Base-by-base conservation (phyloP, 2,329 filamentous ascomycete species). In the Cordyceps cicadae region DNA sequence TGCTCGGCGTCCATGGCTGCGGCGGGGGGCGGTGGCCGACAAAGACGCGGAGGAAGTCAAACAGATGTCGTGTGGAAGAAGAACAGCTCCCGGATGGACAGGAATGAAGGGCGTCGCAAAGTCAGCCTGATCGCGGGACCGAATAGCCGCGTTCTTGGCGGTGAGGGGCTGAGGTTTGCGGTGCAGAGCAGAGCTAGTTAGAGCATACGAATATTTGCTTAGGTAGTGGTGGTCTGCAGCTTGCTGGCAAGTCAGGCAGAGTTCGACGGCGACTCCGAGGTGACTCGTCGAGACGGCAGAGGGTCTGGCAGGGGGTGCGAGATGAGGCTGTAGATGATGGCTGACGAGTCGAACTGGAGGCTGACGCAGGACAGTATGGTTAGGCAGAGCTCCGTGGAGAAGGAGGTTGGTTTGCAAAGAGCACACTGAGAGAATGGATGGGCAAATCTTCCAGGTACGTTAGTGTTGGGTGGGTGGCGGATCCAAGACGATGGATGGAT, bases 1-100 rank as follows among this genome's bases (percentile, higher is more conserved):
- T 71, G 68, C 66, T 78, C 79, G 66, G 76, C 67, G 67, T 84
- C 81, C 81, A 83, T 83, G 71, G 64, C 74, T 73, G 66, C 24
- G 51, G 64, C 64, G 29, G 43, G 26, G 43, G 54, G 46, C 19
- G 34, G 55, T 51, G 14, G 55, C 55, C 48, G 46, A 19, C 46
- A 43, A 46, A 51, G 55, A n/a, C n/a, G 43, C 9, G 19, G 32
- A 32, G 5, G 41, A 26, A 17, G 21, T 24, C 45, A 17, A 11
- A 26, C 3, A 12, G 21, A 7, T 26, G 21, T 26, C 7, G 21
- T 15, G 15, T 7, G 41, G 19, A 57, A 7, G 39, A 51, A 24
- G 34, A 24, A 26, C 34, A 17, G 11, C 37, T 52, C 11, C n/a
- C 37, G 49, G 15, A 4, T 51, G 56, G 24, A 34, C 17, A 46